Percentiles rank a stretch among this genome's conserved stretches.
Evolutionary conservation across 768 basidiomycete species (phyloP).

Genomic region (Phylloporus arenicola): DNA sequence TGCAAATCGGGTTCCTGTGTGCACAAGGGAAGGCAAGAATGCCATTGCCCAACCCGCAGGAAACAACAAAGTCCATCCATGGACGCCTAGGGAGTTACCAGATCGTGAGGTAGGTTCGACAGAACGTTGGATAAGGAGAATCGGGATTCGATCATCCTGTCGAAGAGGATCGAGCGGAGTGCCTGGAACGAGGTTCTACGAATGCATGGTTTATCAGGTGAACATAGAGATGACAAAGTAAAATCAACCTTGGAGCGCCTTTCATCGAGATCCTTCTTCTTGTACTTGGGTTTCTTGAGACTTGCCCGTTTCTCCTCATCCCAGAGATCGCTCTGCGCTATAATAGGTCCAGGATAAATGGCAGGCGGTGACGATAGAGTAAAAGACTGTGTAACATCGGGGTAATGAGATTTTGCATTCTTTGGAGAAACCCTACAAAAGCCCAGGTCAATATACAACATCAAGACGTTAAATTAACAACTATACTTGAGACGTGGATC

Average conservation of each 20-base stretch:
- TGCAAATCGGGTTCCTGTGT: slow-evolving; percentile 78
- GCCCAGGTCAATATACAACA: not conserved
- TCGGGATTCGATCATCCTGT: slow-evolving; percentile 79
- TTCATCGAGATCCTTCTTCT: slow-evolving; percentile 83
- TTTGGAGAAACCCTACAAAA: slow-evolving; percentile 73
- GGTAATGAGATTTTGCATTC: slow-evolving; percentile 48
- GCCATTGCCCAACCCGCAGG: slow-evolving; percentile 91
- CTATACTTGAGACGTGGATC: slow-evolving; percentile 84
- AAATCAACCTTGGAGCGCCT: slow-evolving; percentile 61
- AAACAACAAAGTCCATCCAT: slow-evolving; percentile 85
- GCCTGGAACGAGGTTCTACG: slow-evolving; percentile 74
- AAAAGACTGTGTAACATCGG: slow-evolving; percentile 22
- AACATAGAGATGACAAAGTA: not conserved
- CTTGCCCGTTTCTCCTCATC: slow-evolving; percentile 46
- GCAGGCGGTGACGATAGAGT: slow-evolving; percentile 27
- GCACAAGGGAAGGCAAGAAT: slow-evolving; percentile 75
- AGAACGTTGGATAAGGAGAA: slow-evolving; percentile 79
- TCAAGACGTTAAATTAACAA: not conserved
- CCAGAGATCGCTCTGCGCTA: slow-evolving; percentile 75
- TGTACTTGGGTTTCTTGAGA: slow-evolving; percentile 60
- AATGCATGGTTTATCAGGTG: not conserved
- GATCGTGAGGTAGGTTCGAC: slow-evolving; percentile 38
- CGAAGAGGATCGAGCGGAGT: slow-evolving; percentile 57
- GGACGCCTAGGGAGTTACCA: slow-evolving; percentile 41
- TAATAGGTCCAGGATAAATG: slow-evolving; percentile 47